Percentiles rank a stretch among this genome's conserved stretches.
These are phyloP conservation scores for Neurospora sp. DNA, from an alignment of 495 filamentous ascomycete species.

Conservation along the genomic window DNA sequence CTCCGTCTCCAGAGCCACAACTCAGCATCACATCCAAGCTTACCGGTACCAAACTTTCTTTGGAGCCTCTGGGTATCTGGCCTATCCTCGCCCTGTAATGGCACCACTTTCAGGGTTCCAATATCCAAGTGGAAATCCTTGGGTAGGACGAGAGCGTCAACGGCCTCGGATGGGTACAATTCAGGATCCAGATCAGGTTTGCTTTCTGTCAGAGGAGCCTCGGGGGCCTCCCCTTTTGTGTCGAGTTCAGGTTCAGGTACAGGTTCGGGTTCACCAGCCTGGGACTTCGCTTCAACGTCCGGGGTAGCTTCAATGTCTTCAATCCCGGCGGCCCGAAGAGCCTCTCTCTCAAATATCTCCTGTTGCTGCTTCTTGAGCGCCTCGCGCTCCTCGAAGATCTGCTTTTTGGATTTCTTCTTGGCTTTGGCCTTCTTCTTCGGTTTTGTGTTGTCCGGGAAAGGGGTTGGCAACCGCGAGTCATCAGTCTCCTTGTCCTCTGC, in stretches of 20 bases:
- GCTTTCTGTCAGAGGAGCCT: conserved; percentile 3
- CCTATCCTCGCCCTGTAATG: conserved; percentile 65
- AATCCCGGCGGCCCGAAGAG: conserved; percentile 21
- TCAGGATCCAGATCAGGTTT: conserved; percentile 30
- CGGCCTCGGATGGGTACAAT: conserved; percentile 18
- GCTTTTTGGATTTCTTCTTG: conserved; percentile 66
- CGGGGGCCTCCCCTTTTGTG: conserved; percentile 8
- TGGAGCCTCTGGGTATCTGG: conserved; percentile 70
- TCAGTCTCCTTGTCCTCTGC: conserved; percentile 29
- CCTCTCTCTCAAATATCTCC: conserved; percentile 29
- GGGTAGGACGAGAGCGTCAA: conserved; percentile 20
- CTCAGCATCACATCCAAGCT: conserved; percentile 50
- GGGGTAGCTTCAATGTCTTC: conserved; percentile 18
- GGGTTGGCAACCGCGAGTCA: conserved; percentile 32
- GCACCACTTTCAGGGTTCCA: conserved; percentile 18
- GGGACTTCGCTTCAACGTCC: conserved; percentile 8
- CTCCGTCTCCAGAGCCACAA: conserved; percentile 89
- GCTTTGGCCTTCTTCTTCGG: conserved; percentile 36
- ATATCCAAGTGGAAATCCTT: conserved; percentile 24
- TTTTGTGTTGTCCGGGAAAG: conserved; percentile 21
- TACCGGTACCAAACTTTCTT: conserved; percentile 54
- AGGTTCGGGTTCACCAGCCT: conserved; percentile 1
- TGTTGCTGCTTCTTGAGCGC: conserved; percentile 44
- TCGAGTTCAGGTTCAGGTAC: conserved; percentile 15
- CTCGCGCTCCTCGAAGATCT: conserved; percentile 59